Evolutionary conservation across 179 eudicot genomes (phyloP), one percentile per base, ranked within the genome.

Genomic region (Carnegiea gigantea): DNA sequence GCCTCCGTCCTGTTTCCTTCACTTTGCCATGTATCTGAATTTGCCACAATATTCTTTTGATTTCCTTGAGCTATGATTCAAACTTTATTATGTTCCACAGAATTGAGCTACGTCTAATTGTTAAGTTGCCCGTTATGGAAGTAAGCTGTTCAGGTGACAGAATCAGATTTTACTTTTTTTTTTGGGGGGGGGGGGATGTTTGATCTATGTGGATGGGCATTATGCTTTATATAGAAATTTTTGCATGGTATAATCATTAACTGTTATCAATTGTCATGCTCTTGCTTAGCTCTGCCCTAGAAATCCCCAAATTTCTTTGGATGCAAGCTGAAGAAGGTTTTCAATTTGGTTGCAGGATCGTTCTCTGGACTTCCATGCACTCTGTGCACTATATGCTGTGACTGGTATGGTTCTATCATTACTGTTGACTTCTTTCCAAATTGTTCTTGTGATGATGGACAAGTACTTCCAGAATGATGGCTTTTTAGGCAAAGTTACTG

Each of bases 361-460:
- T 43, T 89, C 93, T 71, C 87, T 90, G 77, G 92, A 90, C 88
- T 90, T 90, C 77, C 85, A 86, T 54, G 92, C 88, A 33, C 84
- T 90, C 75, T 89, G 93, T 84, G 93, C 93, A 64, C 81, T 90
- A 26, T 90, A 90, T 79, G 88, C 93, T 64, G 88, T 90, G 64
- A 90, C 93, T 60, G 93, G 93, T 90, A 89, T 75, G 73, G 24
- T 33, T 81, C 79, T 62, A 24, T 53, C 36, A 67, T 76, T 33
- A 72, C 49, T 40, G 33, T 30, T 65, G 46, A 43, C 18, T 72
- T 77, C 48, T 43, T 59, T 57, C 20, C 18, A 51, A 70, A 20
- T 53, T 54, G 24, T 23, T 59, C 75, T 70, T 70, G 38, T 65
- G 20, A 30, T 73, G 62, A 11, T 30, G 26, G 8, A 78, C 28